Conservation (phyloP, 352 stramenopile genomes). For the Pythium volutum region DNA sequence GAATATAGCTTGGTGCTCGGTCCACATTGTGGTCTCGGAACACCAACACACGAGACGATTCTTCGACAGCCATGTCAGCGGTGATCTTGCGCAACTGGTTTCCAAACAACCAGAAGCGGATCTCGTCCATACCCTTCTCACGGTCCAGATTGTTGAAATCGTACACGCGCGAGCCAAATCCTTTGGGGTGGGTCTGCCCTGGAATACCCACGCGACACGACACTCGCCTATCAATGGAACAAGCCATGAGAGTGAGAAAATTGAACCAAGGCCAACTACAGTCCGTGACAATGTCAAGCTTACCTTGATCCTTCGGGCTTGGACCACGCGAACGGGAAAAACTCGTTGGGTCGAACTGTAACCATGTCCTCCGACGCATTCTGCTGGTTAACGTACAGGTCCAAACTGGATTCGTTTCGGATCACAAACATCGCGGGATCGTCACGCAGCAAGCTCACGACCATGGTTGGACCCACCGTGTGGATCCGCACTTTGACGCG, state of each 20-base stretch:
- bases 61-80: slow-evolving; percentile 74
- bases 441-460: slow-evolving; percentile 72
- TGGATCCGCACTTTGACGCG: slow-evolving; percentile 75
- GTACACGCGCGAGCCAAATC: slow-evolving; percentile 66
- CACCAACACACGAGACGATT: slow-evolving; percentile 75
- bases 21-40: slow-evolving; percentile 68
- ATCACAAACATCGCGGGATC: slow-evolving; percentile 86
- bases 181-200: slow-evolving; percentile 48
- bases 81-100: slow-evolving; percentile 65
- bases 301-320: slow-evolving; percentile 74
- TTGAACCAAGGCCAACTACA: background rate
- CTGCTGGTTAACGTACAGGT: slow-evolving; percentile 71
- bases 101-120: slow-evolving; percentile 70
- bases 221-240: slow-evolving; percentile 43
- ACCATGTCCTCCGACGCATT: slow-evolving; percentile 61
- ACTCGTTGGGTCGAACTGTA: slow-evolving; percentile 66
- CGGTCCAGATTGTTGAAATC: slow-evolving; percentile 84
- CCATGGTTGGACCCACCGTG: slow-evolving; percentile 74
- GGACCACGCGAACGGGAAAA: slow-evolving; percentile 78
- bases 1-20: slow-evolving; percentile 55
- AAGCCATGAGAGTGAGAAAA: background rate
- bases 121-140: slow-evolving; percentile 64
- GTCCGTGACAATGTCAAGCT: slow-evolving; percentile 2
- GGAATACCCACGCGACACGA: slow-evolving; percentile 57
- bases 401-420: slow-evolving; percentile 73